Evolutionary conservation across 768 basidiomycete species (phyloP).

Genomic region (Sistotremastrum niveocremeum): DNA sequence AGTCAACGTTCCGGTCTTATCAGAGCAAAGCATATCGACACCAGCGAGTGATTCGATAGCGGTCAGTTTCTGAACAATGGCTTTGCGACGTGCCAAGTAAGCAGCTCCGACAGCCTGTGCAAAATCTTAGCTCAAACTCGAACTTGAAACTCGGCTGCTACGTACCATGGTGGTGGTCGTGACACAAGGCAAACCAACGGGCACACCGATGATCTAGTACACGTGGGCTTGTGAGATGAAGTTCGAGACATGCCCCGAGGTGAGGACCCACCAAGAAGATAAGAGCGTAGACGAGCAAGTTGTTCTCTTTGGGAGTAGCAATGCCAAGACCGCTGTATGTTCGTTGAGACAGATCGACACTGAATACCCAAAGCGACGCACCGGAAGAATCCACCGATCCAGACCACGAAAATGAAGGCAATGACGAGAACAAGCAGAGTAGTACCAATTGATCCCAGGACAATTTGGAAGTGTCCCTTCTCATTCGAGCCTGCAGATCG

Average conservation of each 20-base stretch:
- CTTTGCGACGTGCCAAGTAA: conserved; percentile 27
- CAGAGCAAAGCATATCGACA: conserved; percentile 31
- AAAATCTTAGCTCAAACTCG: not conserved
- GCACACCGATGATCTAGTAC: conserved; percentile 30
- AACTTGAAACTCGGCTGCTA: not conserved
- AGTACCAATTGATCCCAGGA: conserved; percentile 29
- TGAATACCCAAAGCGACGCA: conserved; percentile 1
- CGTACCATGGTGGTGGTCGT: conserved; percentile 22
- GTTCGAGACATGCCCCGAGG: not conserved
- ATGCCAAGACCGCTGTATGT: conserved; percentile 19
- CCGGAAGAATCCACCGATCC: conserved; percentile 33
- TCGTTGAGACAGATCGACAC: not conserved
- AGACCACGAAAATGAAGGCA: conserved; percentile 26
- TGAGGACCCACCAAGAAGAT: conserved; percentile 21
- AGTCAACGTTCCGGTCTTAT: conserved; percentile 34
- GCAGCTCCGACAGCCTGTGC: conserved; percentile 30
- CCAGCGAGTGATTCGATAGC: conserved; percentile 38
- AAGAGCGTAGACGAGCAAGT: conserved; percentile 29
- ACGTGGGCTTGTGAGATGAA: not conserved
- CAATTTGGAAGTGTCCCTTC: conserved; percentile 32
- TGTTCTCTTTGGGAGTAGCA: conserved; percentile 28
- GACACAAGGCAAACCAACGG: conserved; percentile 35
- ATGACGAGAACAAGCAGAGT: conserved; percentile 31
- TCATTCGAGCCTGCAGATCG: conserved; percentile 17
- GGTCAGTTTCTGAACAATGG: conserved; percentile 35